phyloP scores from a whole-genome alignment of 1,284 basidiomycete genomes.

The Peniophora sp. region DNA sequence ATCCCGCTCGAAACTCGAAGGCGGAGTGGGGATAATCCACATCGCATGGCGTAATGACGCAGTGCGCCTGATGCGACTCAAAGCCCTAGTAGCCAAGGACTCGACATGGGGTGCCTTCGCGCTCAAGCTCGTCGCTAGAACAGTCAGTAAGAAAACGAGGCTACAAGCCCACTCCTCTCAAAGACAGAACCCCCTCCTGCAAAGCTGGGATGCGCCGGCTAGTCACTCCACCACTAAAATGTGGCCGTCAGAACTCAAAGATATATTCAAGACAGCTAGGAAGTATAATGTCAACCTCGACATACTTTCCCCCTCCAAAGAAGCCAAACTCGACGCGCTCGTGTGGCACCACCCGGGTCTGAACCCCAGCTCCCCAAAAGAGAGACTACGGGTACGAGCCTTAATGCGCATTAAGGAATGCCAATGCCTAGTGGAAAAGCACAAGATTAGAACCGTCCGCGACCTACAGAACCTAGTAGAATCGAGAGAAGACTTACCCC shows the following conservation, averaged over 20 bases:
- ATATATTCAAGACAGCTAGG: neutral
- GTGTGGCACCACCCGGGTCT: neutral
- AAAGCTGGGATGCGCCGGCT: neutral
- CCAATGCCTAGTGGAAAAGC: too few species aligned
- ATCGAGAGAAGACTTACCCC: too few species aligned
- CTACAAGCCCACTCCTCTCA: neutral
- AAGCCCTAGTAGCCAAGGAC: constrained; percentile 10
- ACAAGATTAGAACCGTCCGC: too few species aligned
- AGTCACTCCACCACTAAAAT: neutral
- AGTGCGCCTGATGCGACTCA: constrained; percentile 16
- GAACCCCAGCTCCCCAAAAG: neutral
- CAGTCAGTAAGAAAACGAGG: neutral
- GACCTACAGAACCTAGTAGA: too few species aligned
- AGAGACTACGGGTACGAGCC: neutral
- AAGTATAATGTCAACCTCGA: neutral
- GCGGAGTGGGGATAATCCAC: constrained; percentile 15
- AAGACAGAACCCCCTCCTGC: neutral
- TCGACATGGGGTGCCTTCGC: constrained; percentile 18
- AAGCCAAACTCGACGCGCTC: neutral
- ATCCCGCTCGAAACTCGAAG: constrained; percentile 5
- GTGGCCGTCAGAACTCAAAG: neutral
- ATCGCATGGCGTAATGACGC: constrained; percentile 18
- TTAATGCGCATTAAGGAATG: too few species aligned
- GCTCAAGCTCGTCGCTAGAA: constrained; percentile 7
- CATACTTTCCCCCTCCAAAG: neutral